Evolutionary conservation across 495 filamentous ascomycete genomes (phyloP).

Genomic region (Daldinia caldariorum): DNA sequence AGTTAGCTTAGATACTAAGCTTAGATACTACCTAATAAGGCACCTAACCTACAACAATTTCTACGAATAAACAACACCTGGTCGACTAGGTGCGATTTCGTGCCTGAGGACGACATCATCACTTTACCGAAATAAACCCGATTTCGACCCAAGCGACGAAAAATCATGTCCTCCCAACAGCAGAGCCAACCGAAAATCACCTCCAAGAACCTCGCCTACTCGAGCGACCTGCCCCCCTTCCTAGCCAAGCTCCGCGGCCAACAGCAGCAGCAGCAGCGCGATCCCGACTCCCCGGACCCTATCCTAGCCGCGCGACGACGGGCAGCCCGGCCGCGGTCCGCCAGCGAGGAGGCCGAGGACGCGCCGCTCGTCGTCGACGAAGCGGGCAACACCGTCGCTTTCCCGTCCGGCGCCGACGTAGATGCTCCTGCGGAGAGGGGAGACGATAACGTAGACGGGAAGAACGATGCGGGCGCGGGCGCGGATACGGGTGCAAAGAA

Average conservation of each 20-base stretch:
- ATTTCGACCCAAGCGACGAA: not conserved
- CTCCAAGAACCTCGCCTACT: slow-evolving; percentile 64
- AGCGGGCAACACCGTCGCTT: slow-evolving; percentile 51
- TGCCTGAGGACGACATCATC: not conserved
- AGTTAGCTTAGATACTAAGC: too few relatives aligned
- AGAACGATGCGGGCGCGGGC: slow-evolving; percentile 5
- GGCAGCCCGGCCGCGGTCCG: slow-evolving; percentile 51
- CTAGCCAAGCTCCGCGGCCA: slow-evolving; percentile 62
- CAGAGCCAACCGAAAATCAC: slow-evolving; percentile 56
- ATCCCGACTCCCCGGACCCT: slow-evolving; percentile 52
- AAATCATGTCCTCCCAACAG: slow-evolving; percentile 47
- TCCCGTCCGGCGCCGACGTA: slow-evolving; percentile 42
- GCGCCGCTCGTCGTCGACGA: slow-evolving; percentile 59
- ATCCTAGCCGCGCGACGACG: slow-evolving; percentile 55
- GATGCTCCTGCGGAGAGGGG: not conserved
- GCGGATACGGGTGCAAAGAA: not conserved
- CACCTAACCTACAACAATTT: too few relatives aligned
- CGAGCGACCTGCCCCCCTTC: slow-evolving; percentile 61
- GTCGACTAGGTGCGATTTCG: not conserved
- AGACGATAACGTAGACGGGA: slow-evolving; percentile 12
- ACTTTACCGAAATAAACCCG: too few relatives aligned
- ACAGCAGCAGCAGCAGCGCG: slow-evolving; percentile 42
- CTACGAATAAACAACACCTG: too few relatives aligned
- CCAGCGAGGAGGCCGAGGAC: slow-evolving; percentile 61
- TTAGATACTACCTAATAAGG: too few relatives aligned